These are phyloP conservation scores for Acacia confusa DNA, from an alignment of 306 rosid species.

Conservation along the genomic window DNA sequence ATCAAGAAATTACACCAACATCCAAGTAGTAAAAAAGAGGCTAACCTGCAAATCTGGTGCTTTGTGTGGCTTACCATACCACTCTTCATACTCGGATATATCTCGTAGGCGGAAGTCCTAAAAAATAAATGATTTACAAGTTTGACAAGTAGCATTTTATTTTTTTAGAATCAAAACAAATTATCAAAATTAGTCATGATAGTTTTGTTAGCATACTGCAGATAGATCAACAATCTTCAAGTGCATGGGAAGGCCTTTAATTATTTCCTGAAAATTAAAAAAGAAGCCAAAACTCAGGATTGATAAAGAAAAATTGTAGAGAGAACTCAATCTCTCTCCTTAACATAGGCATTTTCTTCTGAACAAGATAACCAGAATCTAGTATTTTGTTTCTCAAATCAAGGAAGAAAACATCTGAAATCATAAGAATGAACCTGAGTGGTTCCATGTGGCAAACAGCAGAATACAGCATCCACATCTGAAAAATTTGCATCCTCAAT, in stretches of 20 bases:
- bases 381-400: background rate
- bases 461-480: constrained; percentile 85
- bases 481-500: constrained; percentile 83
- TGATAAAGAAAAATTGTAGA: background rate
- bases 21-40: background rate
- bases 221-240: constrained; percentile 99
- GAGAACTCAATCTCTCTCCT: background rate
- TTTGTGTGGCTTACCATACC: constrained; percentile 90
- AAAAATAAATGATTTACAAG: constrained; percentile 30
- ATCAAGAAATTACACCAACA: background rate
- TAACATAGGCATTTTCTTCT: background rate
- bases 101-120: constrained; percentile 91
- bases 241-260: constrained; percentile 76
- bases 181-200: background rate
- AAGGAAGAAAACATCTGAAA: constrained; percentile 21
- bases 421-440: constrained; percentile 62
- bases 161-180: constrained; percentile 13
- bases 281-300: constrained; percentile 20
- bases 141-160: constrained; percentile 13
- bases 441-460: constrained; percentile 97
- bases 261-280: constrained; percentile 70
- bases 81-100: constrained; percentile 82
- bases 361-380: constrained; percentile 7
- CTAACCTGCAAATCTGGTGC: constrained; percentile 83
- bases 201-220: constrained; percentile 62